A percentile compares a stretch with the other conserved stretches of the same genome.
Evolutionary conservation across 208 protist genomes (phyloP).

Genomic region (Crithidia expoeki): DNA sequence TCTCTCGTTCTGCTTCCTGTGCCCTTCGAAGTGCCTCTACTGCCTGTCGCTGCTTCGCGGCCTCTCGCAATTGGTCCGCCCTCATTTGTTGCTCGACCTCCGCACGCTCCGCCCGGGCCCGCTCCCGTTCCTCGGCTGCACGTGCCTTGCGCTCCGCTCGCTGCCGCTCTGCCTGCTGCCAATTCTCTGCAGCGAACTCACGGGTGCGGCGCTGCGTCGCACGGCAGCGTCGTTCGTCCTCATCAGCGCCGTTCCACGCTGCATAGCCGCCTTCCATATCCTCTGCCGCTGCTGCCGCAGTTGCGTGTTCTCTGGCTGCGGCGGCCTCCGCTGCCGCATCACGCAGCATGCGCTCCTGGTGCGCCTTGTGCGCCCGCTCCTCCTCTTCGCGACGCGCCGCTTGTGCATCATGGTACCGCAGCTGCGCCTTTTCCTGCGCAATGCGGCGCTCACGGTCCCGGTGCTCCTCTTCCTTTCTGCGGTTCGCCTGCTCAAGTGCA

Average conservation of each 20-base stretch:
- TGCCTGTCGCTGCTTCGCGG: slow-evolving; percentile 16
- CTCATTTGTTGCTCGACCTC: slow-evolving; percentile 14
- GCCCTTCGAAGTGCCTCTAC: slow-evolving; percentile 21
- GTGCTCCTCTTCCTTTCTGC: slow-evolving; percentile 44
- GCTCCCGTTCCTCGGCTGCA: slow-evolving; percentile 1
- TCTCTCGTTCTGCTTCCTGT: slow-evolving; percentile 26
- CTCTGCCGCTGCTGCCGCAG: not conserved
- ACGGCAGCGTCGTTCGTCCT: slow-evolving; percentile 21
- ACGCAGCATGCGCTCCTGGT: slow-evolving; percentile 26
- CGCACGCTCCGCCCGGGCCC: not conserved
- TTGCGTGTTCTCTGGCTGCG: slow-evolving; percentile 3
- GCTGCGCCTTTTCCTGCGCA: slow-evolving; percentile 16
- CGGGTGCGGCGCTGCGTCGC: slow-evolving; percentile 15
- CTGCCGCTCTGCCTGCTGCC: slow-evolving; percentile 7
- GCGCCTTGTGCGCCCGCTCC: slow-evolving; percentile 6
- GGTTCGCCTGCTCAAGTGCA: slow-evolving; percentile 61
- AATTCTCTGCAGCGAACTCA: slow-evolving; percentile 25
- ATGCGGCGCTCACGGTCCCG: slow-evolving; percentile 25
- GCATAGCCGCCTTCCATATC: not conserved
- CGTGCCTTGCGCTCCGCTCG: slow-evolving; percentile 21
- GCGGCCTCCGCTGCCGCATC: slow-evolving; percentile 10
- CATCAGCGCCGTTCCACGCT: slow-evolving; percentile 15
- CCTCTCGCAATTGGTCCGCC: slow-evolving; percentile 3
- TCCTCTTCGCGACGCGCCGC: slow-evolving; percentile 14
- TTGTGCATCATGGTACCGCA: slow-evolving; percentile 23